A percentile compares a stretch with the other conserved stretches of the same genome.
These are phyloP conservation scores for Trichosporon sp. DNA, from an alignment of 1,284 basidiomycete species.

Conservation along the genomic window DNA sequence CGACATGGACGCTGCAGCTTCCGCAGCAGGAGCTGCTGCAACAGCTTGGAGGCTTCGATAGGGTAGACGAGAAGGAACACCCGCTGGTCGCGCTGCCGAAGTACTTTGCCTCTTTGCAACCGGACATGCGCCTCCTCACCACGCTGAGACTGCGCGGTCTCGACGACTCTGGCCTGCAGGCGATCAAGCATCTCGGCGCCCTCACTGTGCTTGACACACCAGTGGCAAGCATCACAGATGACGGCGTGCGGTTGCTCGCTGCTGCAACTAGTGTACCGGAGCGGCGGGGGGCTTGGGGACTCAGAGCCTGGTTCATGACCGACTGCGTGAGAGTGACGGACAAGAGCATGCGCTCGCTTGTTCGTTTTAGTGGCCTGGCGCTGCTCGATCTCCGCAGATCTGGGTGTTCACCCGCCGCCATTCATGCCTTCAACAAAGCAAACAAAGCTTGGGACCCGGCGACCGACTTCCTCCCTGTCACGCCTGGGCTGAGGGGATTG, in stretches of 20 bases:
- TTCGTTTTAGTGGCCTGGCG: conserved; percentile 35
- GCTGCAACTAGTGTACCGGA: conserved; percentile 5
- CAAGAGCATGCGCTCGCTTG: conserved; percentile 27
- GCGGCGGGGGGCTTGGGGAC: conserved; percentile 24
- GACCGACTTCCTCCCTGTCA: conserved; percentile 33
- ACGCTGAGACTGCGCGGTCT: conserved; percentile 31
- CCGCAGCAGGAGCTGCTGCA: conserved; percentile 18
- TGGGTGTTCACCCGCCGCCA: conserved; percentile 27
- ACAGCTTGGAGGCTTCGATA: conserved; percentile 17
- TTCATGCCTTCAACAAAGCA: conserved; percentile 30
- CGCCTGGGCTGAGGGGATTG: conserved; percentile 25
- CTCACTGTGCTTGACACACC: conserved; percentile 35
- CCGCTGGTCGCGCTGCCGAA: conserved; percentile 29
- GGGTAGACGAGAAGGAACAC: conserved; percentile 20
- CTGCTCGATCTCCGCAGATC: conserved; percentile 38
- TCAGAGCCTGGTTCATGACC: conserved; percentile 27
- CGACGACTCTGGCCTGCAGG: conserved; percentile 18
- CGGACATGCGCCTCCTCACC: conserved; percentile 24
- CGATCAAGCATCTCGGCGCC: conserved; percentile 30
- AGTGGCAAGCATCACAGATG: conserved; percentile 29
- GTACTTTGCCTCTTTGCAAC: conserved; percentile 17
- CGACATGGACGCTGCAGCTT: conserved; percentile 23
- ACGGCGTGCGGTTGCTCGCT: conserved; percentile 29
- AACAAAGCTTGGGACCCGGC: conserved; percentile 19
- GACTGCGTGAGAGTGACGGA: conserved; percentile 28